These are phyloP conservation scores for Stenogyne calaminthoides DNA, from an alignment of 305 asterid genomes.

Conservation along the genomic window DNA sequence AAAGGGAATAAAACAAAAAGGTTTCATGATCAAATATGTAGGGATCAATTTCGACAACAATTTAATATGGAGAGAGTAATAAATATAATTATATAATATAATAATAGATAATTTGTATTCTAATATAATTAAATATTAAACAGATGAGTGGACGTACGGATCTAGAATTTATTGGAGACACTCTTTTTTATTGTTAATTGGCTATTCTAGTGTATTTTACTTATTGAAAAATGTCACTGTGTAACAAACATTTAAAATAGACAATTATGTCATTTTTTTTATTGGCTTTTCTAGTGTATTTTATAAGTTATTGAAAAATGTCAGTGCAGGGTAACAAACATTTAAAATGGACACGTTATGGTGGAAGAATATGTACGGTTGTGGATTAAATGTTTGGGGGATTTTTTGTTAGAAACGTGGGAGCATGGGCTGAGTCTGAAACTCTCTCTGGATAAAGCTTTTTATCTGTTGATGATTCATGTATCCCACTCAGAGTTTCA, in stretches of 20 bases:
- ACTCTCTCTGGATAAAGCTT: slow-evolving; percentile 14
- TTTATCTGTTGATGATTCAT: slow-evolving; percentile 12
- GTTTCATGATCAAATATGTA: too few relatives aligned
- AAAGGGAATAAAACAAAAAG: too few relatives aligned
- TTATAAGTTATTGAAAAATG: slow-evolving; percentile 10
- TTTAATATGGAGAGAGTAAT: too few relatives aligned
- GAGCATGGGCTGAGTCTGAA: slow-evolving; percentile 25
- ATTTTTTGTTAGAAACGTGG: slow-evolving; percentile 1
- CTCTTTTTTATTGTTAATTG: too few relatives aligned
- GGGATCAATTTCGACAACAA: too few relatives aligned
- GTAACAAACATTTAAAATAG: slow-evolving; percentile 7
- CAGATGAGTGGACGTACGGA: neutral
- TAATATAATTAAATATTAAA: too few relatives aligned
- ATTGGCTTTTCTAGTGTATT: neutral
- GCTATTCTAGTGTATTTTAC: neutral
- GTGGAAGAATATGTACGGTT: neutral
- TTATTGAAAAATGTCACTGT: slow-evolving; percentile 12
- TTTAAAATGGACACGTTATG: slow-evolving; percentile 29
- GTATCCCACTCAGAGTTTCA: slow-evolving; percentile 21
- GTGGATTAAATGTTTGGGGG: slow-evolving; percentile 18
- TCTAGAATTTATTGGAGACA: neutral
- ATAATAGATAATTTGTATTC: too few relatives aligned
- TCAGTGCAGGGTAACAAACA: neutral
- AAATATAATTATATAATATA: too few relatives aligned
- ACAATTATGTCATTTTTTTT: too few relatives aligned